Evolutionary conservation across 352 stramenopile species (phyloP).

Genomic region (Pilasporangium apinafurcum): DNA sequence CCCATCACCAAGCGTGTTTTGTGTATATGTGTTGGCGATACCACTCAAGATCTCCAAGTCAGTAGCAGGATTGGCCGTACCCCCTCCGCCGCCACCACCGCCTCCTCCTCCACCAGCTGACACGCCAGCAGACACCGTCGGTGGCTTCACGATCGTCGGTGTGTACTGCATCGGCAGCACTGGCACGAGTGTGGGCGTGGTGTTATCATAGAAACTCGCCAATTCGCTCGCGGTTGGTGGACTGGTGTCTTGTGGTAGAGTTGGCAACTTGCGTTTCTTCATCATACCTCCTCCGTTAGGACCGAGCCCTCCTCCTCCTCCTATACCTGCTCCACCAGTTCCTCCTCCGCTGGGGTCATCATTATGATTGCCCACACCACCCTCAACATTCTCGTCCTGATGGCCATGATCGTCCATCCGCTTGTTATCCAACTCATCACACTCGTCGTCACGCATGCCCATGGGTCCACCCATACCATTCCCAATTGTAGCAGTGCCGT

Average conservation of each 20-base stretch:
- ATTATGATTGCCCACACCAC: too few relatives aligned
- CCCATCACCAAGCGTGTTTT: constrained; percentile 32
- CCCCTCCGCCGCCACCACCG: too few relatives aligned
- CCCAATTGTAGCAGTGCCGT: constrained; percentile 20
- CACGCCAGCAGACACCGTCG: constrained; percentile 3
- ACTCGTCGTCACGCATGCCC: constrained; percentile 5
- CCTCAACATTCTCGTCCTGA: constrained; percentile 14
- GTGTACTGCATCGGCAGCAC: constrained; percentile 66
- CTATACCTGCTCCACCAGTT: too few relatives aligned
- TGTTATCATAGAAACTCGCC: constrained; percentile 54
- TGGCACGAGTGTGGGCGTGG: constrained; percentile 29
- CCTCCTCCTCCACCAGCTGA: too few relatives aligned
- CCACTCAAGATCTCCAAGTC: constrained; percentile 79
- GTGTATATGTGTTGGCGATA: constrained; percentile 80
- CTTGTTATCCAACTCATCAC: constrained; percentile 6
- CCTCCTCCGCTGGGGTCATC: constrained; percentile 15
- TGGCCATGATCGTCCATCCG: constrained; percentile 11
- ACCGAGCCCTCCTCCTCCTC: too few relatives aligned
- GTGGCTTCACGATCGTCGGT: constrained; percentile 13
- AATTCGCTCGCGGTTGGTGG: constrained; percentile 22
- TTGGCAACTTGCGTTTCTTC: constrained; percentile 51
- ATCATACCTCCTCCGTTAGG: too few relatives aligned
- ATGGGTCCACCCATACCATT: constrained; percentile 8
- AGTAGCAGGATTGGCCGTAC: constrained; percentile 30
- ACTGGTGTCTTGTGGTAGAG: constrained; percentile 9